phyloP scores from a whole-genome alignment of 2,329 filamentous ascomycete genomes.

The Penicillium polonicum region DNA sequence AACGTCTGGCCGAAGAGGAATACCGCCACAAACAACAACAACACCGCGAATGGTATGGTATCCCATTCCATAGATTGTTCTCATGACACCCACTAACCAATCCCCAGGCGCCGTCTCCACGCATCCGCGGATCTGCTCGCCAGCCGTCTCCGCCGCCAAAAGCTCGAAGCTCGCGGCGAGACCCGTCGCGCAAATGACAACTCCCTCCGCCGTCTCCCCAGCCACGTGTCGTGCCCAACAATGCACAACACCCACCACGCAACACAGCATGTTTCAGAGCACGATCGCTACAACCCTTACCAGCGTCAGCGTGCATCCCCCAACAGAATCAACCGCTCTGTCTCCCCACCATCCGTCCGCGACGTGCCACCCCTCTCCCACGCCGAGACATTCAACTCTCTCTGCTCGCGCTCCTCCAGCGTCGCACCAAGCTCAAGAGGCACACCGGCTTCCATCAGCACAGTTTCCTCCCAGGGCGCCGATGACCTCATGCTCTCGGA shows the following conservation, averaged over 20 bases:
- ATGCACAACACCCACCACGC: constrained; percentile 35
- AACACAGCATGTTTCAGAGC: constrained; percentile 31
- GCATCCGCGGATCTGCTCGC: constrained; percentile 37
- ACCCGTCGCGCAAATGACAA: constrained; percentile 20
- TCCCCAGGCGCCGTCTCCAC: constrained; percentile 32
- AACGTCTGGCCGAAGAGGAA: constrained; percentile 45
- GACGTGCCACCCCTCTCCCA: constrained; percentile 46
- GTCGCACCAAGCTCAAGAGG: constrained; percentile 44
- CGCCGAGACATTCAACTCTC: constrained; percentile 41
- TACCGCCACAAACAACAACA: constrained; percentile 29
- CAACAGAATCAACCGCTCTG: constrained; percentile 38
- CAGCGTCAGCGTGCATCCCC: constrained; percentile 38
- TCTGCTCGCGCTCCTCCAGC: constrained; percentile 47
- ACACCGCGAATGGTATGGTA: constrained; percentile 35
- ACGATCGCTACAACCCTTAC: constrained; percentile 40
- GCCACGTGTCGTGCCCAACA: constrained; percentile 30
- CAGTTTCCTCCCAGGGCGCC: constrained; percentile 35
- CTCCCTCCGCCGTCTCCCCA: constrained; percentile 30
- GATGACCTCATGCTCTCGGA: constrained; percentile 40
- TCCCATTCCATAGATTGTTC: neutral
- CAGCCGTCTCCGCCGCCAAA: constrained; percentile 39
- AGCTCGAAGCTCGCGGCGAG: constrained; percentile 33
- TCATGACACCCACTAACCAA: neutral
- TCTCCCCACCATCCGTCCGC: constrained; percentile 45
- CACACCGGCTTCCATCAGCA: constrained; percentile 45